Evolutionary conservation across 192 early-diverging fungal species (phyloP), one percentile per base, ranked within the genome.

Genomic region (Coemansia sp.): DNA sequence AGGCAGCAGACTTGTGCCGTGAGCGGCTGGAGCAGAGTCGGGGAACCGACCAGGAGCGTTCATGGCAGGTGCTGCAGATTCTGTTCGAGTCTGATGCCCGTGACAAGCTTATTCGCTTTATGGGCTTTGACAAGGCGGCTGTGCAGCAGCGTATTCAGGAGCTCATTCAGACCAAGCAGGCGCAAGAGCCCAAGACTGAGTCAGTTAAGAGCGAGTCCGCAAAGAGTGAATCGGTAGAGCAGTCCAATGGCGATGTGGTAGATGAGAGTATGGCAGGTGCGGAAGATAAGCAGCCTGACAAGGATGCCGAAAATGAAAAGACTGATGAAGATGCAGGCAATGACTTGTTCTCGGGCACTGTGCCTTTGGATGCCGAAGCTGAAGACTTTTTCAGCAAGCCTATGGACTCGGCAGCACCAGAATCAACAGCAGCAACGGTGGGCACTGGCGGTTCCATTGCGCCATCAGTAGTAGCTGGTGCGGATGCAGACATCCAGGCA

Each of bases 1-100:
- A 56, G 28, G 70, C 77, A 2, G 72, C 78, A 10, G 78, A 85
- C 39, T 70, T 81, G 26, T 70, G 80, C 61, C 42, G 66, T 44
- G 50, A 70, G 58, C 61, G 73, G 3, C 54, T 77, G 30, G 55
- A 63, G 13, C 49, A 67, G 55, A 59, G 63, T 53, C 54, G 68
- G 16, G 46, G 75, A 43, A 18, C 52, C 8, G 64, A 70, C 21
- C 58, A 69, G 50, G 63, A 67, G 49, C 68, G 63, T 3, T 61
- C 80, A 52, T 96, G 94, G 93, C 78, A 84, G 47, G 88, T 95
- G 33, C 72, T 99, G 63, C 83, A 85, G 50, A 83, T 91, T 0
- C 76, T 99, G 62, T 90, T 96, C 50, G 88, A 89, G 20, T 79
- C 80, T 14, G 82, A 88, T 54, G 85, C 88, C 14, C 82, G 90